Percentiles rank a stretch among this genome's conserved stretches.
Conservation (phyloP, 768 basidiomycete species). For the Cubamyces lactineus region DNA sequence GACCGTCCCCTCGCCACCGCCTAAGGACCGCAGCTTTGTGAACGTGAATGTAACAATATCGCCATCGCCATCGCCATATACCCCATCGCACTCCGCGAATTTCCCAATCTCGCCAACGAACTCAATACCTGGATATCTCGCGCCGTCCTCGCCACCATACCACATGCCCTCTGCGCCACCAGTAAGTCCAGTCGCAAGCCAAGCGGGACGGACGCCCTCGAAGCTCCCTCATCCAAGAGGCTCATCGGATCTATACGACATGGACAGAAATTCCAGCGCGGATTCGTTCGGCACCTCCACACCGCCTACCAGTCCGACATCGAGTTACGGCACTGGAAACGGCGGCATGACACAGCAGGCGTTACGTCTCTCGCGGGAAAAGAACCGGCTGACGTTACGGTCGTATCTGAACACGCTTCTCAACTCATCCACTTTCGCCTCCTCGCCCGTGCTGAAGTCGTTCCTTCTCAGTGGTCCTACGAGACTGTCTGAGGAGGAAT, state of each 20-base stretch:
- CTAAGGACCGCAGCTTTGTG: slow-evolving; percentile 83
- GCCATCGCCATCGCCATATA: slow-evolving; percentile 34
- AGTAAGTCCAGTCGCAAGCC: slow-evolving; percentile 11
- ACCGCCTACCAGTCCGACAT: slow-evolving; percentile 24
- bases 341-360: slow-evolving; percentile 25
- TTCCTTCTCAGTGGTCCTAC: slow-evolving; percentile 85
- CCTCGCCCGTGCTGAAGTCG: slow-evolving; percentile 82
- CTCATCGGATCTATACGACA: slow-evolving; percentile 16
- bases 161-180: slow-evolving; percentile 5
- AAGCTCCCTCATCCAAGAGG: slow-evolving; percentile 1
- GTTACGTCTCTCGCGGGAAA: slow-evolving; percentile 77
- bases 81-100: neutral
- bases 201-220: slow-evolving; percentile 6
- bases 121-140: slow-evolving; percentile 9
- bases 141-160: slow-evolving; percentile 6
- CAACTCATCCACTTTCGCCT: slow-evolving; percentile 69
- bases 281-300: slow-evolving; percentile 29
- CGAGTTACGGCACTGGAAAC: slow-evolving; percentile 15
- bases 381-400: slow-evolving; percentile 92
- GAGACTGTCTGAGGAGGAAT: slow-evolving; percentile 66
- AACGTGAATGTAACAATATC: slow-evolving; percentile 52
- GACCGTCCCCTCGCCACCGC: slow-evolving; percentile 78
- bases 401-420: slow-evolving; percentile 89
- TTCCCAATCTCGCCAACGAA: slow-evolving; percentile 16
- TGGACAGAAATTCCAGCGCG: slow-evolving; percentile 24